Conservation (phyloP, 148 eudicot genomes). For the Mesembryanthemum crystallinum region DNA sequence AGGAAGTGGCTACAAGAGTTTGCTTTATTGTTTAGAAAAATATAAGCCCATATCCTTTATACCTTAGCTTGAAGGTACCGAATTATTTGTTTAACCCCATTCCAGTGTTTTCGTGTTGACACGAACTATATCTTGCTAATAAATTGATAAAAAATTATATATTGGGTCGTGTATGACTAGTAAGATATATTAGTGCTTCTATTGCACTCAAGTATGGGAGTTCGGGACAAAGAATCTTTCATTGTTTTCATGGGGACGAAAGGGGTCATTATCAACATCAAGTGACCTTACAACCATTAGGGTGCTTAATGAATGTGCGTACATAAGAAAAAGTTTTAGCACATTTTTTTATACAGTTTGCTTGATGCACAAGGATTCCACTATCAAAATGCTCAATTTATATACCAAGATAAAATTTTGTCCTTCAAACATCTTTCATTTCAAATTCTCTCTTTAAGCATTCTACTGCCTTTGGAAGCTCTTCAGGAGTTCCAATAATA, state of each 20-base stretch:
- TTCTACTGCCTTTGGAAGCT: not conserved
- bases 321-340: not conserved
- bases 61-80: too few relatives aligned
- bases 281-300: too few relatives aligned
- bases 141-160: not conserved
- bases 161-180: not conserved
- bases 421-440: not conserved
- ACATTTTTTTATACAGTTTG: not conserved
- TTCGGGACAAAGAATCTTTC: too few relatives aligned
- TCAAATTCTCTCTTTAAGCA: too few relatives aligned
- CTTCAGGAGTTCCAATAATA: constrained; percentile 12
- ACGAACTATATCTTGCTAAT: not conserved
- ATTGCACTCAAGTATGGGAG: not conserved
- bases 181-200: not conserved
- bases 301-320: not conserved
- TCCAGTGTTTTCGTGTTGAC: too few relatives aligned
- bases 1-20: too few relatives aligned
- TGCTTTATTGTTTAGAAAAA: too few relatives aligned
- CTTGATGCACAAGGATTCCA: not conserved
- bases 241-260: too few relatives aligned
- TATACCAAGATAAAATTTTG: not conserved
- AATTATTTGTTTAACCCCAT: too few relatives aligned
- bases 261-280: too few relatives aligned
- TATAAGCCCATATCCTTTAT: too few relatives aligned
- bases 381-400: not conserved